Evolutionary conservation across 2,329 filamentous ascomycete species (phyloP).

Genomic region (Cladosporium cucumerinum): DNA sequence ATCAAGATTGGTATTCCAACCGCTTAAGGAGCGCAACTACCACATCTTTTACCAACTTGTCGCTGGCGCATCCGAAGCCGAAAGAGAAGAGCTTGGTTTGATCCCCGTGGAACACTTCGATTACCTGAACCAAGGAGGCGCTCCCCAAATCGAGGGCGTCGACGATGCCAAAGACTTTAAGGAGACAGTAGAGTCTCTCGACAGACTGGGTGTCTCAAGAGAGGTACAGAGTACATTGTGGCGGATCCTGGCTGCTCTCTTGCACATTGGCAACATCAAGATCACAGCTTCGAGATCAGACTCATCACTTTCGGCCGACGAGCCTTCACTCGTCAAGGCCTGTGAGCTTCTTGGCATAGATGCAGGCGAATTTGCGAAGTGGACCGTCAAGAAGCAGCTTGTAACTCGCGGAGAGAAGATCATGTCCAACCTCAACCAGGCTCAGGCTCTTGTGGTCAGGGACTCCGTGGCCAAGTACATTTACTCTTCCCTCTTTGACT

Average conservation of each 20-base stretch:
- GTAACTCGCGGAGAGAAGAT: slow-evolving; percentile 97
- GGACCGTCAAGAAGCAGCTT: slow-evolving; percentile 98
- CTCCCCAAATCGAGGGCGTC: slow-evolving; percentile 86
- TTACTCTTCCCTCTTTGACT: slow-evolving; percentile 97
- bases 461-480: slow-evolving; percentile 99
- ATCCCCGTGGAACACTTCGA: slow-evolving; percentile 86
- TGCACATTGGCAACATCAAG: slow-evolving; percentile 95
- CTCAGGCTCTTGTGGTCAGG: slow-evolving; percentile 88
- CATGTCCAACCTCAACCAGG: slow-evolving; percentile 87
- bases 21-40: slow-evolving; percentile 95
- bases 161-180: slow-evolving; percentile 94
- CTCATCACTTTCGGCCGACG: slow-evolving; percentile 73
- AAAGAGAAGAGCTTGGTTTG: slow-evolving; percentile 75
- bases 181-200: slow-evolving; percentile 79
- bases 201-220: slow-evolving; percentile 77
- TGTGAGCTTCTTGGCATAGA: slow-evolving; percentile 86
- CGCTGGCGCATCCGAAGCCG: slow-evolving; percentile 80
- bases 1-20: slow-evolving; percentile 94
- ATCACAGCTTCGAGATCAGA: slow-evolving; percentile 88
- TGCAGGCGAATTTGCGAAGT: slow-evolving; percentile 82
- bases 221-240: slow-evolving; percentile 81
- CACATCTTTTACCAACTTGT: slow-evolving; percentile 98
- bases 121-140: slow-evolving; percentile 92
- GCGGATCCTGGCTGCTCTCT: slow-evolving; percentile 79
- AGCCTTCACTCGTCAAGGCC: slow-evolving; percentile 78